Percentiles rank a stretch among this genome's conserved stretches.
Evolutionary conservation across 176 grass and related monocot genomes (phyloP).

Genomic region (Tillandsia leiboldiana): DNA sequence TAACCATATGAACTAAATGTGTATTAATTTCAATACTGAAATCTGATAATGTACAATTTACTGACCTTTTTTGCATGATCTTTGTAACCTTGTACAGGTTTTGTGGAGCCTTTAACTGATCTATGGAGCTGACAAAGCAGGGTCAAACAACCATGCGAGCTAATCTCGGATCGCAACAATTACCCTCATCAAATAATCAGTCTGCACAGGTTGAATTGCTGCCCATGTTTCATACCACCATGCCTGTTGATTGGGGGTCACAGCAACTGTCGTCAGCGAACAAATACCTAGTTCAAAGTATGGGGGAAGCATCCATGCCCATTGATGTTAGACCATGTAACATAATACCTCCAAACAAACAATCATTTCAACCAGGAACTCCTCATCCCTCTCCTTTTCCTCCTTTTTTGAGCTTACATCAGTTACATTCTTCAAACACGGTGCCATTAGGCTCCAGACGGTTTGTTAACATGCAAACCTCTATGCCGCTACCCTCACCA

Average conservation of each 20-base stretch:
- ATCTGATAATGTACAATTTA: neutral
- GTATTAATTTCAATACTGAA: neutral
- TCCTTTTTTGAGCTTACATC: constrained; percentile 6
- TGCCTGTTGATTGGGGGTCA: constrained; percentile 2
- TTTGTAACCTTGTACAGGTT: neutral
- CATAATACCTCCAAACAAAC: constrained; percentile 31
- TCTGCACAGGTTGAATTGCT: constrained; percentile 15
- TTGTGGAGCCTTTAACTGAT: neutral
- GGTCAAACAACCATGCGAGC: constrained; percentile 29
- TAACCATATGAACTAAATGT: too few species aligned
- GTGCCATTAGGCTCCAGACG: constrained; percentile 13
- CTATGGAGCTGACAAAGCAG: constrained; percentile 33
- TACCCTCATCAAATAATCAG: neutral
- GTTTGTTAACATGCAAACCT: constrained; percentile 24
- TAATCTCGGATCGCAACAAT: constrained; percentile 37
- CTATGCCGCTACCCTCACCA: constrained; percentile 16
- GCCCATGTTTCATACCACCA: neutral
- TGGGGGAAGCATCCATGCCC: constrained; percentile 5
- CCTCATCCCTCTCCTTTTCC: constrained; percentile 14
- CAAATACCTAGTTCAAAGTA: neutral
- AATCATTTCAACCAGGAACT: constrained; percentile 24
- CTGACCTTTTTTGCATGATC: neutral
- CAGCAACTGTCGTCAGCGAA: constrained; percentile 10
- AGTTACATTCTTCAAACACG: constrained; percentile 13
- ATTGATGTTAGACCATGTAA: constrained; percentile 16